A percentile compares a stretch with the other conserved stretches of the same genome.
These are phyloP conservation scores for Ascochyta pisi DNA, from an alignment of 2,329 filamentous ascomycete species.

Conservation along the genomic window DNA sequence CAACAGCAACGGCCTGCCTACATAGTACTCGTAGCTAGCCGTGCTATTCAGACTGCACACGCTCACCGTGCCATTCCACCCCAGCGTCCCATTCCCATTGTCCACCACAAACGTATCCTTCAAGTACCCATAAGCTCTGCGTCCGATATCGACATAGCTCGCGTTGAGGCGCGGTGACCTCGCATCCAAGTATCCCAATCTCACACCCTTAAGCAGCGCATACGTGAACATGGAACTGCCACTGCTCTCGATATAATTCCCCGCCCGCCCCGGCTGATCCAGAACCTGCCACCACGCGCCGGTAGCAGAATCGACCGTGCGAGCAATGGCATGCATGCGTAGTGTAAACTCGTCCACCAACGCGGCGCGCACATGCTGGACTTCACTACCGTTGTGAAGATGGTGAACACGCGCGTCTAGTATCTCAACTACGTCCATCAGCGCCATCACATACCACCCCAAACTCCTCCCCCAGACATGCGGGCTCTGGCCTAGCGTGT, in stretches of 20 bases:
- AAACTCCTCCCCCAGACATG: slow-evolving; percentile 62
- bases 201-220: slow-evolving; percentile 57
- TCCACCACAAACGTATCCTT: slow-evolving; percentile 28
- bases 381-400: background rate
- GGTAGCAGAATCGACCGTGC: slow-evolving; percentile 27
- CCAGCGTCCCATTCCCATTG: slow-evolving; percentile 32
- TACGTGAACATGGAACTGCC: slow-evolving; percentile 65
- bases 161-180: slow-evolving; percentile 13
- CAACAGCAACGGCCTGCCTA: background rate
- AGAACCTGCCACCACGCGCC: slow-evolving; percentile 67
- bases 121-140: slow-evolving; percentile 48
- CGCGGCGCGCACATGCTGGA: background rate
- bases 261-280: slow-evolving; percentile 54
- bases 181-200: slow-evolving; percentile 44
- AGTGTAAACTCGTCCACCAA: background rate
- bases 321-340: background rate
- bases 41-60: slow-evolving; percentile 37
- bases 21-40: slow-evolving; percentile 33
- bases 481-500: slow-evolving; percentile 58
- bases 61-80: slow-evolving; percentile 41
- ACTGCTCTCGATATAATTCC: slow-evolving; percentile 68
- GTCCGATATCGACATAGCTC: slow-evolving; percentile 29
- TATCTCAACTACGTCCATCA: slow-evolving; percentile 59
- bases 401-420: slow-evolving; percentile 18
- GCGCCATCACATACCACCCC: slow-evolving; percentile 62